phyloP scores from a whole-genome alignment of 169 alveolate genomes.

The Amoebophrya sp. region DNA sequence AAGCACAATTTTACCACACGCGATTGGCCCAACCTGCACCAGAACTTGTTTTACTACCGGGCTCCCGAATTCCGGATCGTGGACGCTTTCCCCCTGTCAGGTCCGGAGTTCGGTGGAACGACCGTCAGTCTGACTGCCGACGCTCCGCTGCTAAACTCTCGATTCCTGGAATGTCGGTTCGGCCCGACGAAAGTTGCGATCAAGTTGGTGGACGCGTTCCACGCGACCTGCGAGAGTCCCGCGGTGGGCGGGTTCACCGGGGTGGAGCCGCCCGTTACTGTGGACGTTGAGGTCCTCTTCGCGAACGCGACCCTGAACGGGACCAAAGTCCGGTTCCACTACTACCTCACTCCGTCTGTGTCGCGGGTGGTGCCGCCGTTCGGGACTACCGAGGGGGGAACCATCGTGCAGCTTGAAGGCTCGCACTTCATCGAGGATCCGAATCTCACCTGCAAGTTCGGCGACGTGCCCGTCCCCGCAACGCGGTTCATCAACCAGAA shows the following conservation, averaged over 20 bases:
- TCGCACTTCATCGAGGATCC: slow-evolving; percentile 47
- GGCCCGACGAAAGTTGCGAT: slow-evolving; percentile 38
- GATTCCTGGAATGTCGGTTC: slow-evolving; percentile 40
- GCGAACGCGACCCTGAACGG: neutral
- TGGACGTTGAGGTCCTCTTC: neutral
- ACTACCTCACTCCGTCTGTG: slow-evolving; percentile 46
- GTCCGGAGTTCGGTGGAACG: slow-evolving; percentile 47
- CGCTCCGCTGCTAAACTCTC: slow-evolving; percentile 41
- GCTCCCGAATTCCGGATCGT: neutral
- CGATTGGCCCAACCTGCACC: neutral
- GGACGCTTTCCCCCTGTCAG: slow-evolving; percentile 37
- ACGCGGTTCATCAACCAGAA: neutral
- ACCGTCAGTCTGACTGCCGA: slow-evolving; percentile 34
- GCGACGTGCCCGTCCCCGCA: slow-evolving; percentile 38
- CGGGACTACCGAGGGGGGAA: slow-evolving; percentile 45
- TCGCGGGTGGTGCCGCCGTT: slow-evolving; percentile 46
- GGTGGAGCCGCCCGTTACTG: neutral
- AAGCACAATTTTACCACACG: neutral
- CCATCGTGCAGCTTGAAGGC: slow-evolving; percentile 44
- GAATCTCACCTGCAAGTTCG: slow-evolving; percentile 44
- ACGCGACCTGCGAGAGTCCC: neutral
- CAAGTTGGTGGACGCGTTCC: slow-evolving; percentile 39
- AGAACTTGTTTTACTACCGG: neutral
- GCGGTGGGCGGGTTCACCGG: neutral
- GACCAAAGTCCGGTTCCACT: slow-evolving; percentile 28